Conservation (phyloP, 2,329 filamentous ascomycete species). For the Pseudovirgaria hyperparasitica region DNA sequence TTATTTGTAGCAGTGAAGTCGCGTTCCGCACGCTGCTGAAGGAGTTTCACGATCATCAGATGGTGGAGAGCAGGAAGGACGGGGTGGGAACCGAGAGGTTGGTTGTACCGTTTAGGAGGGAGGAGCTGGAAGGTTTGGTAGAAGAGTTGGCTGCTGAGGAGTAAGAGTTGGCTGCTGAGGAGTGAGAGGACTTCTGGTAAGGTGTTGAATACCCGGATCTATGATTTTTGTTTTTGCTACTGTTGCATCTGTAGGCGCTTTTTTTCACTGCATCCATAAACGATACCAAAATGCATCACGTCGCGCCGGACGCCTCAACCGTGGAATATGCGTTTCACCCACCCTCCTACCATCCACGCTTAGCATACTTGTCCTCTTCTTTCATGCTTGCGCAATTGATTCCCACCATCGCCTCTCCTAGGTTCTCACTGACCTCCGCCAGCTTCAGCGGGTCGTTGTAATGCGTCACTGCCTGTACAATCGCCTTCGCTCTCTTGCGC, state of each 20-base stretch:
- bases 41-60: slow-evolving; percentile 97
- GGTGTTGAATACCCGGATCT: too few species aligned
- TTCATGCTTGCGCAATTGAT: slow-evolving; percentile 74
- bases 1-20: slow-evolving; percentile 94
- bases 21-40: slow-evolving; percentile 88
- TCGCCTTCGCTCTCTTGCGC: slow-evolving; percentile 79
- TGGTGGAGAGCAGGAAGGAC: slow-evolving; percentile 84
- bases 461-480: slow-evolving; percentile 88
- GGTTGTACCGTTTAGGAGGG: slow-evolving; percentile 71
- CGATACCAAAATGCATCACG: too few species aligned
- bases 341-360: slow-evolving; percentile 63
- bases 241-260: too few species aligned
- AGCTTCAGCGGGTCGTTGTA: slow-evolving; percentile 75
- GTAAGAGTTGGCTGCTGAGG: too few species aligned
- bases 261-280: too few species aligned
- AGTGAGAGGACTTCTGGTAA: too few species aligned
- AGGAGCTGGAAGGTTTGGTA: slow-evolving; percentile 80
- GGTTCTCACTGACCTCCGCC: slow-evolving; percentile 72
- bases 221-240: too few species aligned
- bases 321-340: too few species aligned
- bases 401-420: slow-evolving; percentile 97
- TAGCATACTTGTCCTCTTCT: slow-evolving; percentile 69
- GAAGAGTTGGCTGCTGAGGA: slow-evolving; percentile 49
- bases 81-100: slow-evolving; percentile 72
- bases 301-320: too few species aligned